Evolutionary conservation across 768 basidiomycete genomes (phyloP).

Genomic region (Rubroboletus satanas): DNA sequence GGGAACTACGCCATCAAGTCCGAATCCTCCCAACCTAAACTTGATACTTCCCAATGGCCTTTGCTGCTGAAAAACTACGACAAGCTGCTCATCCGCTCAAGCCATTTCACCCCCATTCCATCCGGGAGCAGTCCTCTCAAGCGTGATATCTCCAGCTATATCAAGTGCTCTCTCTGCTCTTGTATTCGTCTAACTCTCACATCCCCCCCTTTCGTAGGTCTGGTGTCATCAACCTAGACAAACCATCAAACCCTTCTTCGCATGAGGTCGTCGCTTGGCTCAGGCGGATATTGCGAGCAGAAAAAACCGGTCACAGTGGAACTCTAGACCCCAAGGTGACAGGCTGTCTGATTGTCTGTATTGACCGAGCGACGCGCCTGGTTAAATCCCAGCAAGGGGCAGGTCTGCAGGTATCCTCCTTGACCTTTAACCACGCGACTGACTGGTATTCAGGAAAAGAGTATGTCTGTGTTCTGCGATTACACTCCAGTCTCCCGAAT

Average conservation of each 20-base stretch:
- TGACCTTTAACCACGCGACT: neutral
- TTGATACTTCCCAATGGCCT: constrained; percentile 98
- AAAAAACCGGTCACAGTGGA: constrained; percentile 98
- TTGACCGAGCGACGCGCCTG: constrained; percentile 94
- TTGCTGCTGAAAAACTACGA: constrained; percentile 98
- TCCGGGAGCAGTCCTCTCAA: constrained; percentile 92
- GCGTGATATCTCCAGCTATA: constrained; percentile 86
- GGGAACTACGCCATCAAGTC: constrained; percentile 83
- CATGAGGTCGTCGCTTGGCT: constrained; percentile 99
- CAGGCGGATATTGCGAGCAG: constrained; percentile 90
- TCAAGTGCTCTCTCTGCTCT: constrained; percentile 57
- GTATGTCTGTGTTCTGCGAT: constrained; percentile 93
- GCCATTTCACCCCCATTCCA: constrained; percentile 98
- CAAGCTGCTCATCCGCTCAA: constrained; percentile 89
- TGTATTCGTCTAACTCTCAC: neutral
- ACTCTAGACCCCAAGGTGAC: constrained; percentile 99
- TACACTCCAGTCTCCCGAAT: constrained; percentile 78
- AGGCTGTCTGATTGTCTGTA: constrained; percentile 97
- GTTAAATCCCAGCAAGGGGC: constrained; percentile 99
- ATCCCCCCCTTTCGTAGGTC: constrained; percentile 52
- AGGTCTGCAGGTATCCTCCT: constrained; percentile 47
- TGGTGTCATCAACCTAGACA: constrained; percentile 98
- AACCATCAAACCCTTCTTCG: constrained; percentile 97
- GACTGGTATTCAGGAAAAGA: constrained; percentile 69
- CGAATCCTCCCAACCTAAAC: constrained; percentile 63